These are phyloP conservation scores for Pterocarpus santalinus DNA, from an alignment of 306 rosid species.

Conservation along the genomic window DNA sequence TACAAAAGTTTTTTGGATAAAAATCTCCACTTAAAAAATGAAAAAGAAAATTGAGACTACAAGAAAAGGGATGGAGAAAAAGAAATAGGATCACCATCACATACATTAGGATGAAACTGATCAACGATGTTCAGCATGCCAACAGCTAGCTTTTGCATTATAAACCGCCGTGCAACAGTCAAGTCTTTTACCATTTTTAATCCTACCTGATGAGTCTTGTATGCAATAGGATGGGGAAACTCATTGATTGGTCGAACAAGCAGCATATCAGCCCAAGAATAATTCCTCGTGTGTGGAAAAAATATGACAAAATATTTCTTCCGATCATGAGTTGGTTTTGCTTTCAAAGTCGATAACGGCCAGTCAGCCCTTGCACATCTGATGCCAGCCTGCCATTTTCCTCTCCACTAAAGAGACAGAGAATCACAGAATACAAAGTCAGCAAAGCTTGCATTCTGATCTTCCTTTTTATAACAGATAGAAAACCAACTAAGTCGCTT, in stretches of 20 bases:
- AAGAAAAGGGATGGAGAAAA: constrained; percentile 31
- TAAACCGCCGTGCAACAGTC: constrained; percentile 79
- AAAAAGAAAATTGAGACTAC: constrained; percentile 15
- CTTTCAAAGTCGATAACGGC: constrained; percentile 93
- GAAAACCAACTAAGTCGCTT: constrained; percentile 21
- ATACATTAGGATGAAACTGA: constrained; percentile 87
- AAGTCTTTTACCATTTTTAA: constrained; percentile 82
- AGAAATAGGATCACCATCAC: constrained; percentile 47
- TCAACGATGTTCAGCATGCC: constrained; percentile 90
- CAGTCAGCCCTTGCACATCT: constrained; percentile 96
- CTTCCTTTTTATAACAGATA: constrained; percentile 5
- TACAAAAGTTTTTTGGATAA: too few species aligned
- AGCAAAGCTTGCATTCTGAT: constrained; percentile 41
- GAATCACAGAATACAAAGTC: constrained; percentile 44
- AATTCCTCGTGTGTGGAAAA: constrained; percentile 90
- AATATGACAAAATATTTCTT: constrained; percentile 90
- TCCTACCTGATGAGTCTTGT: constrained; percentile 81
- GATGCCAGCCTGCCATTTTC: constrained; percentile 98
- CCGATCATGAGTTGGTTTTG: constrained; percentile 95
- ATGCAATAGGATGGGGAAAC: constrained; percentile 87
- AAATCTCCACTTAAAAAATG: constrained; percentile 34
- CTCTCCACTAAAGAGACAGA: constrained; percentile 83
- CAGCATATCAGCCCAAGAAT: constrained; percentile 94
- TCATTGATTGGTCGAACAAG: constrained; percentile 84
- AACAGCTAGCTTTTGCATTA: constrained; percentile 88